A percentile compares a stretch with the other conserved stretches of the same genome.
phyloP scores from a whole-genome alignment of 2,329 filamentous ascomycete species.

The Dactylella cylindrospora region DNA sequence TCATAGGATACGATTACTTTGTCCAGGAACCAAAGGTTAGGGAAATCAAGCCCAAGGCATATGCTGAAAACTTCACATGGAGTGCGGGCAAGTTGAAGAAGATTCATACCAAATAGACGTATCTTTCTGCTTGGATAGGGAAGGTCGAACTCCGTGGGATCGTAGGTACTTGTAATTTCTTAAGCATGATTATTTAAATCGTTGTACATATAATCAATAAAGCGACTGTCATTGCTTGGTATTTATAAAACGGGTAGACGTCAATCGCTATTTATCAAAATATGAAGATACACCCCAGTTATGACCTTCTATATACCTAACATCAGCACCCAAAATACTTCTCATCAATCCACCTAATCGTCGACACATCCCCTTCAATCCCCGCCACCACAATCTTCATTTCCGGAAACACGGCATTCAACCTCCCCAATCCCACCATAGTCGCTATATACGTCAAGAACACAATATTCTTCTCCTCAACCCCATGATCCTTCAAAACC shows the following conservation, averaged over 20 bases:
- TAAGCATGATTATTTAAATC: background rate
- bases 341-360: conserved; percentile 64
- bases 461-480: conserved; percentile 78
- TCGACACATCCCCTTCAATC: conserved; percentile 78
- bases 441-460: conserved; percentile 92
- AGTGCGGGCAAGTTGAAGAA: conserved; percentile 46
- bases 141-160: background rate
- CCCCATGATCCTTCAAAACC: conserved; percentile 92
- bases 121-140: too few species aligned
- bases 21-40: conserved; percentile 94
- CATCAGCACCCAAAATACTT: conserved; percentile 49
- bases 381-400: conserved; percentile 84
- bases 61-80: conserved; percentile 82
- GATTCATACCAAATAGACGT: conserved; percentile 48
- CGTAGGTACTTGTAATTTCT: background rate
- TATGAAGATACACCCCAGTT: too few species aligned
- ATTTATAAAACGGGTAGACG: background rate
- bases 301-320: too few species aligned
- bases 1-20: conserved; percentile 82
- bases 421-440: conserved; percentile 75
- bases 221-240: background rate
- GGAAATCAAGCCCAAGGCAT: conserved; percentile 84
- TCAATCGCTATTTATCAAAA: too few species aligned
- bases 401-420: conserved; percentile 85
- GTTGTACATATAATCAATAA: background rate